phyloP scores from a whole-genome alignment of 176 grass and related monocot species.

The Zoysia pacifica region DNA sequence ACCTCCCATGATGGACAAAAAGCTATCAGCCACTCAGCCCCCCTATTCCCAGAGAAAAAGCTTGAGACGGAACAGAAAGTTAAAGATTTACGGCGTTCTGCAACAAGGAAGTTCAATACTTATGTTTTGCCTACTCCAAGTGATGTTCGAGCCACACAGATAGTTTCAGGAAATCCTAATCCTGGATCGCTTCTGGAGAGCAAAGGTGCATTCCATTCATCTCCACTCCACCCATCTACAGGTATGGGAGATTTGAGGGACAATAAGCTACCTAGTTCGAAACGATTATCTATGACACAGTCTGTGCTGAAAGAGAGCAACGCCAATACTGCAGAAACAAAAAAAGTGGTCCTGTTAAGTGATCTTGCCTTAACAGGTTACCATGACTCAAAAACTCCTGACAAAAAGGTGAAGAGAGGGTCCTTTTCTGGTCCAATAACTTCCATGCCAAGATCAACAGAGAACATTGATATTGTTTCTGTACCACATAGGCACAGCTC shows the following conservation, averaged over 20 bases:
- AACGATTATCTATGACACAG: slow-evolving; percentile 56
- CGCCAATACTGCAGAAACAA: slow-evolving; percentile 52
- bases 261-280: slow-evolving; percentile 64
- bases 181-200: slow-evolving; percentile 49
- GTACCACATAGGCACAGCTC: slow-evolving; percentile 44
- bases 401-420: slow-evolving; percentile 69
- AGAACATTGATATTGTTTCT: slow-evolving; percentile 53
- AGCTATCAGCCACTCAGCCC: slow-evolving; percentile 74
- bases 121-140: slow-evolving; percentile 86
- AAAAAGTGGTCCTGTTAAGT: slow-evolving; percentile 33
- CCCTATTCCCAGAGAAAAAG: slow-evolving; percentile 76
- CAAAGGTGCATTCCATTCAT: slow-evolving; percentile 62
- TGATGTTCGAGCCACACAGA: slow-evolving; percentile 53
- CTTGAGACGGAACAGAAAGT: slow-evolving; percentile 61
- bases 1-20: slow-evolving; percentile 42
- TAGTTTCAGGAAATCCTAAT: slow-evolving; percentile 45
- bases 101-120: slow-evolving; percentile 76
- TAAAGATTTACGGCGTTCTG: slow-evolving; percentile 65
- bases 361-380: slow-evolving; percentile 49
- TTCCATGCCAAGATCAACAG: slow-evolving; percentile 48
- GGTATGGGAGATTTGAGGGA: slow-evolving; percentile 56
- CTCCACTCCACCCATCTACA: slow-evolving; percentile 70
- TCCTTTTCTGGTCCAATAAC: slow-evolving; percentile 76
- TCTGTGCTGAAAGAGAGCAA: slow-evolving; percentile 86
- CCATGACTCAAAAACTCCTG: slow-evolving; percentile 45